phyloP scores from a whole-genome alignment of 2,329 filamentous ascomycete species.

The Capronia coronata region DNA sequence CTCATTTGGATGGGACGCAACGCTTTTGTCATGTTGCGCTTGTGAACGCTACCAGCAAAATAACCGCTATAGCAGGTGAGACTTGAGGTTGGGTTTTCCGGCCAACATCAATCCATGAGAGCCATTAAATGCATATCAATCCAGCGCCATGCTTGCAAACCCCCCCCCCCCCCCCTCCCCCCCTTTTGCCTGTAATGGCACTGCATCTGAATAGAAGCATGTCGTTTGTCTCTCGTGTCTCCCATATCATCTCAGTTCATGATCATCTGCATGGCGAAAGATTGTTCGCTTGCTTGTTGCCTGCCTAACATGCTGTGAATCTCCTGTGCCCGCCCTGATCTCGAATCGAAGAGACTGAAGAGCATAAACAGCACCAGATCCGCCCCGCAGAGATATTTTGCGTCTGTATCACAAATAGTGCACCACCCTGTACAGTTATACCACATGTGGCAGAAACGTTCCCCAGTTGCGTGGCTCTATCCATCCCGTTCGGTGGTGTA shows the following conservation, averaged over 20 bases:
- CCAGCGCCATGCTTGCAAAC: slow-evolving; percentile 1
- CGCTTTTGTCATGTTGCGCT: neutral
- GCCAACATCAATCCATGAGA: neutral
- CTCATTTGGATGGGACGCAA: neutral
- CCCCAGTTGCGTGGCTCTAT: neutral
- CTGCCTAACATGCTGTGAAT: neutral
- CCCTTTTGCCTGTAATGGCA: too few species aligned
- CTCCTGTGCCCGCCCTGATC: neutral
- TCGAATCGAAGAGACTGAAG: neutral
- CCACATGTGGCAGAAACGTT: neutral
- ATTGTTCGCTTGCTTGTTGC: slow-evolving; percentile 4
- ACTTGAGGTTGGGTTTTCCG: neutral
- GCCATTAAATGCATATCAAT: neutral
- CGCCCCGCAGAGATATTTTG: neutral
- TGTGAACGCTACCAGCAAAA: neutral
- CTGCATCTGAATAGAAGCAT: neutral
- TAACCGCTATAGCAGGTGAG: neutral
- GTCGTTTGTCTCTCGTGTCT: neutral
- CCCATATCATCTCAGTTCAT: slow-evolving; percentile 6
- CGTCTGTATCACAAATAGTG: neutral
- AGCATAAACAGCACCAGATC: neutral
- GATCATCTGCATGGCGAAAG: slow-evolving; percentile 3
- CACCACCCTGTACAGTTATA: neutral
- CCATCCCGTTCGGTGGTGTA: neutral
- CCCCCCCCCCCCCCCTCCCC: neutral